A percentile compares a stretch with the other conserved stretches of the same genome.
These are phyloP conservation scores for Suillus clintonianus DNA, from an alignment of 768 basidiomycete species.

Conservation along the genomic window DNA sequence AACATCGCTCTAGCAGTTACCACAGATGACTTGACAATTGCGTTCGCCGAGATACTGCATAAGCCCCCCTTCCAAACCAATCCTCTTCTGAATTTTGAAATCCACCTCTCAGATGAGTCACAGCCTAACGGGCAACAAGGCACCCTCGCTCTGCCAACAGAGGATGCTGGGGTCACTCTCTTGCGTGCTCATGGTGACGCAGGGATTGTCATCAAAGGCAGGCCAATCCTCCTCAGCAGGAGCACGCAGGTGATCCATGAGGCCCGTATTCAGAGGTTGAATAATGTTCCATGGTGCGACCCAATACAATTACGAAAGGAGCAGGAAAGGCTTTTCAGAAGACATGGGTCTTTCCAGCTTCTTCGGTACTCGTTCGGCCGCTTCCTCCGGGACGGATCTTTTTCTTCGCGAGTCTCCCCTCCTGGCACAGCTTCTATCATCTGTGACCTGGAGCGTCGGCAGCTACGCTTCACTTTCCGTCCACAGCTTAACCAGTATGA, in stretches of 20 bases:
- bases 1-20: slow-evolving; percentile 26
- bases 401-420: slow-evolving; percentile 31
- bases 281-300: slow-evolving; percentile 30
- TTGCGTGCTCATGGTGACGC: slow-evolving; percentile 23
- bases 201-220: slow-evolving; percentile 29
- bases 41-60: slow-evolving; percentile 35
- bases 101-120: slow-evolving; percentile 8
- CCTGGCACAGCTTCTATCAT: slow-evolving; percentile 30
- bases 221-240: slow-evolving; percentile 16
- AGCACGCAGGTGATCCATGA: slow-evolving; percentile 22
- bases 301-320: slow-evolving; percentile 24
- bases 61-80: slow-evolving; percentile 32
- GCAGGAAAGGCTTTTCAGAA: slow-evolving; percentile 19
- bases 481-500: slow-evolving; percentile 8
- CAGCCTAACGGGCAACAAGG: slow-evolving; percentile 25
- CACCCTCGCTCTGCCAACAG: slow-evolving; percentile 32
- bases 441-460: slow-evolving; percentile 34
- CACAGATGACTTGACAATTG: slow-evolving; percentile 32
- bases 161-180: slow-evolving; percentile 21
- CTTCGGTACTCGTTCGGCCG: slow-evolving; percentile 35
- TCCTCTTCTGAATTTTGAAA: slow-evolving; percentile 33
- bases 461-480: slow-evolving; percentile 29
- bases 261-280: slow-evolving; percentile 24
- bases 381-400: slow-evolving; percentile 36
- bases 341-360: slow-evolving; percentile 23